A percentile compares a stretch with the other conserved stretches of the same genome.
phyloP scores from a whole-genome alignment of 192 early-diverging fungal species.

The Coemansia sp. region DNA sequence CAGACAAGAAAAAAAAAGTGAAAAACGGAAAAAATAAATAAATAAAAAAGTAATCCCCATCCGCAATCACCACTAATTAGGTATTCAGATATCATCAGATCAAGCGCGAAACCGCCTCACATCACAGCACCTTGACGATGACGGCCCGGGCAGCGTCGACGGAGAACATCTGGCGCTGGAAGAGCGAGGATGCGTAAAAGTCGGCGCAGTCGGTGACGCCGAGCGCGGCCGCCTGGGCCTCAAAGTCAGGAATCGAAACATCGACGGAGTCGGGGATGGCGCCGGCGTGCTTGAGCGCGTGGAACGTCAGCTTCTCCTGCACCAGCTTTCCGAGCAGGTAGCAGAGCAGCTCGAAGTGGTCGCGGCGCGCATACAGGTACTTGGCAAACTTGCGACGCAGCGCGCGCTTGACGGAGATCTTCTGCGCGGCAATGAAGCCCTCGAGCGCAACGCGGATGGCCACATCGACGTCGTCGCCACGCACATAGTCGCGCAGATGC shows the following conservation, averaged over 20 bases:
- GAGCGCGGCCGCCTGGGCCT: constrained; percentile 58
- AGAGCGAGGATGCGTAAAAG: constrained; percentile 59
- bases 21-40: constrained; percentile 7
- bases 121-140: constrained; percentile 40
- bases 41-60: constrained; percentile 1
- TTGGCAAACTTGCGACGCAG: constrained; percentile 84
- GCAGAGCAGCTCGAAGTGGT: constrained; percentile 80
- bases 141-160: constrained; percentile 26
- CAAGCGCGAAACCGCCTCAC: background rate
- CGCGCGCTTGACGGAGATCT: constrained; percentile 83
- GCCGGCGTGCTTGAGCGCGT: constrained; percentile 62
- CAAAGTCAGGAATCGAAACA: constrained; percentile 63
- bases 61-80: background rate
- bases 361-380: constrained; percentile 75
- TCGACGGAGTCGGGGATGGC: constrained; percentile 59
- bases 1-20: background rate
- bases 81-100: background rate
- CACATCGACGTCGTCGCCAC: constrained; percentile 89
- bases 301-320: constrained; percentile 73
- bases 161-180: constrained; percentile 49
- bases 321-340: constrained; percentile 74
- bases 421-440: constrained; percentile 91
- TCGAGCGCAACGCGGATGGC: constrained; percentile 88
- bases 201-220: constrained; percentile 60
- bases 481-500: constrained; percentile 91